A percentile compares a stretch with the other conserved stretches of the same genome.
These are phyloP conservation scores for Beauveria pseudobassiana DNA, from an alignment of 2,329 filamentous ascomycete species.

Conservation along the genomic window DNA sequence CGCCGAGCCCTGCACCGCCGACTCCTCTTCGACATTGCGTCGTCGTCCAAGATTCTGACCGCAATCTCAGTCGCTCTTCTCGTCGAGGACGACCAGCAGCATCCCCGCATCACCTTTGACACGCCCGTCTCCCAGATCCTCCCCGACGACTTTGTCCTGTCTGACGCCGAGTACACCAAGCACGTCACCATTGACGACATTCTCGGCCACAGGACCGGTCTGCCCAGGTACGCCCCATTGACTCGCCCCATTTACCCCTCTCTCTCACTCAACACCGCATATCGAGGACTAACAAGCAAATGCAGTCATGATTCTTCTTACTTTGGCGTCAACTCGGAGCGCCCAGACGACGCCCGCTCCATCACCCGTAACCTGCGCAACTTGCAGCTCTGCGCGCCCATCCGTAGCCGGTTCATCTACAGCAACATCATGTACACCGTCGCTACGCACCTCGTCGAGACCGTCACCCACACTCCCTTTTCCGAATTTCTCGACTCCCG, in stretches of 20 bases:
- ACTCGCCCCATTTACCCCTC: too few relatives aligned
- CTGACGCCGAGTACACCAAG: constrained; percentile 8
- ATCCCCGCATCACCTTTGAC: constrained; percentile 2
- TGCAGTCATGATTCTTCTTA: constrained; percentile 5
- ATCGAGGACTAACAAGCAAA: neutral
- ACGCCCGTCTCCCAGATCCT: constrained; percentile 2
- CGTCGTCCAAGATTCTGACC: constrained; percentile 8
- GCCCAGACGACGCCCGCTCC: constrained; percentile 2
- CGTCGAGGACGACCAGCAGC: neutral
- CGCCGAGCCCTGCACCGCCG: neutral
- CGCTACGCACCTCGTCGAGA: constrained; percentile 6
- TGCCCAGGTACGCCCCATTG: neutral
- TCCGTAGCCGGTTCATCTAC: constrained; percentile 7
- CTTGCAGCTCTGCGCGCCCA: constrained; percentile 2
- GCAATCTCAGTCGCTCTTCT: constrained; percentile 2
- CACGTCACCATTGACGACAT: constrained; percentile 9
- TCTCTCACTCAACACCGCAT: too few relatives aligned
- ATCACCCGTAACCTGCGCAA: constrained; percentile 10
- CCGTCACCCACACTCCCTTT: neutral
- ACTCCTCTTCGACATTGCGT: constrained; percentile 10
- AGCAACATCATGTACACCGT: constrained; percentile 12
- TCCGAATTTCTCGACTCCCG: neutral
- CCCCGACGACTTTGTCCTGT: constrained; percentile 7
- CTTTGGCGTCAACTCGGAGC: constrained; percentile 1
- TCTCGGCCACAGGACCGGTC: constrained; percentile 7